Percentiles rank a stretch among this genome's conserved stretches.
phyloP scores from a whole-genome alignment of 2,329 filamentous ascomycete species.

The Hypoxylon sp. region DNA sequence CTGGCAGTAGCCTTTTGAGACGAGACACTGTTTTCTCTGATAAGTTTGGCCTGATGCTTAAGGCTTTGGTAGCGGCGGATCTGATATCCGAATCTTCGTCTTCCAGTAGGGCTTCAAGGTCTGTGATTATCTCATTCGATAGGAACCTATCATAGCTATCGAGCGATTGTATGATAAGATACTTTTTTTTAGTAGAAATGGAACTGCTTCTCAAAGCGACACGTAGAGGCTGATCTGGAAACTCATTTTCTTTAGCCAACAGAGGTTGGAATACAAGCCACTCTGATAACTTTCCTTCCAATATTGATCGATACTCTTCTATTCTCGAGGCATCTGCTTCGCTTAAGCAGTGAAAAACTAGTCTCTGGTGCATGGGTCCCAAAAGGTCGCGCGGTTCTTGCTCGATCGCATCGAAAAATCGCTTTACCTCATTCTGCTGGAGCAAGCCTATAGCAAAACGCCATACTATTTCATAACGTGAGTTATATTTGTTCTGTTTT shows the following conservation, averaged over 20 bases:
- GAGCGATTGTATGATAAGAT: not conserved
- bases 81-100: no score
- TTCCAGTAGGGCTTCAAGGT: no score
- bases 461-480: conserved; percentile 8
- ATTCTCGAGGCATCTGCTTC: not conserved
- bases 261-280: not conserved
- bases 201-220: not conserved
- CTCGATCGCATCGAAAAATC: not conserved
- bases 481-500: not conserved
- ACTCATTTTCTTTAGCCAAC: not conserved
- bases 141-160: not conserved
- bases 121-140: no score
- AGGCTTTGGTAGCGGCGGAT: no score
- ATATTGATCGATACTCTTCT: not conserved
- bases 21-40: not conserved
- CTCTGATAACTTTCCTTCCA: not conserved
- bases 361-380: not conserved
- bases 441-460: conserved; percentile 1
- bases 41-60: no score
- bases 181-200: not conserved
- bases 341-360: conserved; percentile 4
- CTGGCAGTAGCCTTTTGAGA: no score
- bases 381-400: not conserved
- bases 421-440: not conserved
- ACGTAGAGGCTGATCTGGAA: not conserved